Base-by-base conservation (phyloP, 2,329 filamentous ascomycete genomes). In the Fusarium denticulatum region DNA sequence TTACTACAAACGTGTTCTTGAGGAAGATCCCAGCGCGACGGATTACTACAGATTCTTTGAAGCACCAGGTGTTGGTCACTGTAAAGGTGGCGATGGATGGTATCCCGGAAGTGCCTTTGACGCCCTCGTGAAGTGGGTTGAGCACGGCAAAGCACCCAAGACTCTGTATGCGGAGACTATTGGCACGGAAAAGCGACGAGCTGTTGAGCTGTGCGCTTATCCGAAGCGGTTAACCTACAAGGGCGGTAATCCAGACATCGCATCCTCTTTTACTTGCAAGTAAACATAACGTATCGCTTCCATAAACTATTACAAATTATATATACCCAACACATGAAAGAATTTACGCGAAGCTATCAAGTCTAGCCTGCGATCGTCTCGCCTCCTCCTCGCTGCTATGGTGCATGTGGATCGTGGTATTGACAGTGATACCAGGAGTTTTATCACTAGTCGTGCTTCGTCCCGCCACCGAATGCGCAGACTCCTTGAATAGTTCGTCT, bases 401-500 rank as follows among this genome's bases (percentile, higher is more conserved):
- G 3, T 72, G 64, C 73, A 76, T 68, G 4, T 73, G 60, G 20
- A 76, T 67, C 10, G 74, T 76, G 10, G 74, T 76, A 20, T 64
- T 76, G 3, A 76, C 74, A 12, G 69, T 75, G 13, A 76, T 76
- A 1, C 74, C 73, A 9, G 37, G 28, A 2, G 36, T 59, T n/a
- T 75, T 73, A 10, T 73, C 71, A 8, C 55, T 39, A 2, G 46
- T 12, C 10, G 40, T 34, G 32, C 34, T 62, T 43, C 34, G 46
- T 40, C 45, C 43, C 2, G 55, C 26, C 6, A 43, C 9, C 3
- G 69, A 42, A 5, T 45, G 53, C 1, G 24, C 34, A 4, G 45
- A 8, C 12, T 68, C 74, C 39, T 76, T 77, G 43, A 77, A 71
- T 1, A 77, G 34, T 30, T 77, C 75, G 42, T 77, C 75, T 8